Percentiles rank a stretch among this genome's conserved stretches.
Evolutionary conservation across 495 filamentous ascomycete genomes (phyloP).

Genomic region (Aspergillus heteromorphus): DNA sequence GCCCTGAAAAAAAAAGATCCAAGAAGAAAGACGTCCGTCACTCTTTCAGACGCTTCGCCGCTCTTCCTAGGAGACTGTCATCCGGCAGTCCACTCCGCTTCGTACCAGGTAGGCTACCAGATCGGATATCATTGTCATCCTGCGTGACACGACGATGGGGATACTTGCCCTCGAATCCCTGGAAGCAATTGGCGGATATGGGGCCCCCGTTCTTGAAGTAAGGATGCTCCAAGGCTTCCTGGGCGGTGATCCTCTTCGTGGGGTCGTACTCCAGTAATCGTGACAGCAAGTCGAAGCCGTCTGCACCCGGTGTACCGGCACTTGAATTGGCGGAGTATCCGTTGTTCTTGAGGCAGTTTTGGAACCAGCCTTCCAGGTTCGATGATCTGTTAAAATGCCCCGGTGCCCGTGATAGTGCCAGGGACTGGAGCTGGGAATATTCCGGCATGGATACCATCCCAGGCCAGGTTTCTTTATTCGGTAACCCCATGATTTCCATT

Average conservation of each 20-base stretch:
- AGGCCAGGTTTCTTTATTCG: conserved; percentile 85
- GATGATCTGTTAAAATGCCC: conserved; percentile 37
- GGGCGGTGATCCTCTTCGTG: conserved; percentile 77
- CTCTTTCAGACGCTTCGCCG: conserved; percentile 41
- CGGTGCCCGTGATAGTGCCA: conserved; percentile 45
- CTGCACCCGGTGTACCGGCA: conserved; percentile 56
- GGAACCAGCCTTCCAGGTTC: conserved; percentile 63
- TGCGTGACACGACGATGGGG: conserved; percentile 84
- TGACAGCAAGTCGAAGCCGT: conserved; percentile 76
- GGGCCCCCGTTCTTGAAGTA: conserved; percentile 72
- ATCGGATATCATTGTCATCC: conserved; percentile 90
- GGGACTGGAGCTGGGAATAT: conserved; percentile 64
- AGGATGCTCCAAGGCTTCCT: conserved; percentile 76
- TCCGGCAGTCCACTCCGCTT: conserved; percentile 86
- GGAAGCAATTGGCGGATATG: conserved; percentile 78
- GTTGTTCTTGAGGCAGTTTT: conserved; percentile 53
- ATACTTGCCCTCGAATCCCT: conserved; percentile 80
- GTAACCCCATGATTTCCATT: conserved; percentile 88
- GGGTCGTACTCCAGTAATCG: conserved; percentile 90
- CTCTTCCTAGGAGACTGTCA: conserved; percentile 58
- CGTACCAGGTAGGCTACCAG: conserved; percentile 81
- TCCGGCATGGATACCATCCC: conserved; percentile 76
- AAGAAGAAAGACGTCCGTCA: conserved; percentile 12
- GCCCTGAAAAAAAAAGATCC: not conserved
- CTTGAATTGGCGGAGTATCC: conserved; percentile 47